phyloP scores from a whole-genome alignment of 2,329 filamentous ascomycete genomes.

The Fusarium fujikuroi region DNA sequence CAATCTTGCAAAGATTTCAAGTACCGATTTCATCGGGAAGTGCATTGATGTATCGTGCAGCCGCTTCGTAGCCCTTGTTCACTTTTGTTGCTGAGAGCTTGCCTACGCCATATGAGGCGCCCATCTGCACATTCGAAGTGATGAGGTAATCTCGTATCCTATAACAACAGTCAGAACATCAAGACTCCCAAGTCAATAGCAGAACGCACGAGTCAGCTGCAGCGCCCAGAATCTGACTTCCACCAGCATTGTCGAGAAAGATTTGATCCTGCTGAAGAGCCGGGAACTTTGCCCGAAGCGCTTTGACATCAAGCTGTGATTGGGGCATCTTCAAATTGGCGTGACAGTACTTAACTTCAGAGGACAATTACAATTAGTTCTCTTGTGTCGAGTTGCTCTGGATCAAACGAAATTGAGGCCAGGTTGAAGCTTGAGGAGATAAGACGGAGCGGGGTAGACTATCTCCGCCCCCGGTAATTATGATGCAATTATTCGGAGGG shows the following conservation, averaged over 20 bases:
- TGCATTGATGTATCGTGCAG: constrained; percentile 77
- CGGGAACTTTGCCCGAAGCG: constrained; percentile 68
- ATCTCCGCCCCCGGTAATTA: background rate
- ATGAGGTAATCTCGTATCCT: constrained; percentile 71
- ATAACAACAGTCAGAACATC: constrained; percentile 59
- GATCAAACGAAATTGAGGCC: accelerated
- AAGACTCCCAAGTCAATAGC: accelerated
- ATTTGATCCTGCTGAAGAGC: constrained; percentile 74
- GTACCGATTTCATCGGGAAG: constrained; percentile 71
- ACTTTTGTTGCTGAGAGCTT: constrained; percentile 62
- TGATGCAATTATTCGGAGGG: background rate
- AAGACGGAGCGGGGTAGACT: constrained; percentile 4
- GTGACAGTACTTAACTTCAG: accelerated
- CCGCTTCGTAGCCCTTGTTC: constrained; percentile 67
- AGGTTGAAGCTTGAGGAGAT: background rate
- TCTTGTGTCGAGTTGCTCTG: accelerated
- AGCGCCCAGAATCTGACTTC: constrained; percentile 73
- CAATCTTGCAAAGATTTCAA: accelerated
- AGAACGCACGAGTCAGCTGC: constrained; percentile 53
- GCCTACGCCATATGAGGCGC: constrained; percentile 73
- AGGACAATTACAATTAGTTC: accelerated
- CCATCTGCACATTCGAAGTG: constrained; percentile 78
- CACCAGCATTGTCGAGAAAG: constrained; percentile 82
- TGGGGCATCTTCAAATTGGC: constrained; percentile 23
- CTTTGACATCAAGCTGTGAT: background rate